Base-by-base conservation (phyloP, 192 early-diverging fungal species). In the Backusella sp. region DNA sequence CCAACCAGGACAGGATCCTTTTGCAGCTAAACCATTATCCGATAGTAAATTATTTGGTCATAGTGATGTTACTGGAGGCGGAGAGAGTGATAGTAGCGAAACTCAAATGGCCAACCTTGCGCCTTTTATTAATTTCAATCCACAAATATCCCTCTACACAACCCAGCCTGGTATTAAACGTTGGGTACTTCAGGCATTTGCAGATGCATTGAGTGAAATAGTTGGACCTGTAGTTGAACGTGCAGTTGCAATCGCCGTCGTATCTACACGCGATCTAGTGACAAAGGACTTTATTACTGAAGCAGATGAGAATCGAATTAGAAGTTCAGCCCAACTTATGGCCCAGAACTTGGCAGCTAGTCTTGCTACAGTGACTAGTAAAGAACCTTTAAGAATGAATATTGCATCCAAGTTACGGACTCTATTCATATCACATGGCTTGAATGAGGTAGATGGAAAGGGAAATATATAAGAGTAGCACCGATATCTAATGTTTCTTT, bases 271-370 rank as follows among this genome's bases (percentile, higher is more conserved):
- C 3, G 97, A 98, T 77, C 87, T 98, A 34, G 89, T 99, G 21
- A 80, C 93, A 62, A 99, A 98, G 83, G 98, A 99, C 79, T 98
- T 98, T 88, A 93, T 93, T 0, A 89, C 94, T 77, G 98, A 99
- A 81, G 89, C 94, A 4, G 95, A 97, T 80, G 98, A 98, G 79
- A 93, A 94, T 49, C 92, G 94, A 75, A 91, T 99, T 90, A 88
- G 95, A 59, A 92, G 94, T 68, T 92, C 98, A 0, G 96, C 96
- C 6, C 96, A 97, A 78, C 79, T 94, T 28, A 99, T 99, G 97
- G 96, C 93, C 11, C 96, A 98, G 75, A 95, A 92, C 32, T 80
- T 99, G 7, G 95, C 97, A 7, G 73, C 68, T 5, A 75, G 73
- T 30, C 73, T 81, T 53, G 96, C 96, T 4, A 89, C 96, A 30